Conservation (phyloP, 2,329 filamentous ascomycete genomes). For the Calonectria henricotiae region DNA sequence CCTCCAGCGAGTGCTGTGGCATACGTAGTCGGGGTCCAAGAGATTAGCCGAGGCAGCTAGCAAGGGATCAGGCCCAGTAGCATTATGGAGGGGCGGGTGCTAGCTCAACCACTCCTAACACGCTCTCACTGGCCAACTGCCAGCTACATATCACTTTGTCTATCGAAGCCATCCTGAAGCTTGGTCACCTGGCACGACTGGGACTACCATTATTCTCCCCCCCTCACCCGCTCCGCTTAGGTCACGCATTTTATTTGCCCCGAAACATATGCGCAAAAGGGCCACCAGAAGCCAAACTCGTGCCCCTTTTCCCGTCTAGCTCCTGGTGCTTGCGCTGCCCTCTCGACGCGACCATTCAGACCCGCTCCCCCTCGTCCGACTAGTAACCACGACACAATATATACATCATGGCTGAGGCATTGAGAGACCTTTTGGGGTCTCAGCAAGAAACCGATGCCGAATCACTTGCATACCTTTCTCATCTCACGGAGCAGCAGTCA, state of each 20-base stretch:
- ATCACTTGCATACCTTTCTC: slow-evolving; percentile 81
- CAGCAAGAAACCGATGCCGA: slow-evolving; percentile 64
- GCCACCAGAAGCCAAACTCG: slow-evolving; percentile 1
- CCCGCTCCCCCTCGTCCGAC: not conserved
- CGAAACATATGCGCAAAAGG: not conserved
- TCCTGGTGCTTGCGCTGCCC: not conserved
- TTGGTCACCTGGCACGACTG: slow-evolving; percentile 13
- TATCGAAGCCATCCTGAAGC: slow-evolving; percentile 6
- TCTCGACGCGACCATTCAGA: slow-evolving; percentile 20
- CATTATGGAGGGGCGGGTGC: slow-evolving; percentile 25
- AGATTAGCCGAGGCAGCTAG: slow-evolving; percentile 21
- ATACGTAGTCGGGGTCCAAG: not conserved
- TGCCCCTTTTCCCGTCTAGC: not conserved
- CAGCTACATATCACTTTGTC: slow-evolving; percentile 16
- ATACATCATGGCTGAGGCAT: slow-evolving; percentile 57
- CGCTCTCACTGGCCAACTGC: slow-evolving; percentile 19
- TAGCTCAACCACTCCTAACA: slow-evolving; percentile 18
- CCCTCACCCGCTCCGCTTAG: slow-evolving; percentile 7
- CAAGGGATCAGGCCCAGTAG: slow-evolving; percentile 4
- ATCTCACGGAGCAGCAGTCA: slow-evolving; percentile 84
- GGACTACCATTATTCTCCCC: not conserved
- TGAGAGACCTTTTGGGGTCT: slow-evolving; percentile 57
- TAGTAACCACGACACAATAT: slow-evolving; percentile 4
- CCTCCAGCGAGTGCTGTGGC: not conserved
- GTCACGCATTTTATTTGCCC: slow-evolving; percentile 2